Percentiles rank a stretch among this genome's conserved stretches.
Conservation (phyloP, 805 yeast species). For the Zygosaccharomyces pseudorouxii region DNA sequence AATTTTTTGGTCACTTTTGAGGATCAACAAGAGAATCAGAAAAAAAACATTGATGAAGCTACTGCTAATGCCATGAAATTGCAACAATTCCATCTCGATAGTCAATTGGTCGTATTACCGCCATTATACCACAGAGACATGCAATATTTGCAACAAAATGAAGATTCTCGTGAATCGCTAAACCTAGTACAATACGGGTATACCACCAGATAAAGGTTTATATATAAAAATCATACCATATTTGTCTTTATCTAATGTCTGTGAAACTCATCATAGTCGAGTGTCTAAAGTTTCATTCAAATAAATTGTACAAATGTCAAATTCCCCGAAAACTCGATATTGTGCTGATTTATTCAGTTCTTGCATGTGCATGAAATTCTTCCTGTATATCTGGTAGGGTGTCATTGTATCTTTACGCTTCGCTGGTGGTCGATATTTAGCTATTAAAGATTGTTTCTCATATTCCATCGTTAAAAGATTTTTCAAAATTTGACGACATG, state of each 20-base stretch:
- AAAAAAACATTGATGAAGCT: neutral
- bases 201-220: neutral
- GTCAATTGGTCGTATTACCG: neutral
- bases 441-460: constrained; percentile 18
- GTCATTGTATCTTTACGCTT: neutral
- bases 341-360: constrained; percentile 1
- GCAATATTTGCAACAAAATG: constrained; percentile 2
- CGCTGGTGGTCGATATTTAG: constrained; percentile 4
- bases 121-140: constrained; percentile 1
- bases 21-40: neutral
- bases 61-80: neutral
- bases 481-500: constrained; percentile 26
- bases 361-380: constrained; percentile 18
- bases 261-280: constrained; percentile 13
- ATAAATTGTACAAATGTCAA: constrained; percentile 24
- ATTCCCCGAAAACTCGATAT: constrained; percentile 18
- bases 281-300: constrained; percentile 29
- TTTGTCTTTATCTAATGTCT: neutral
- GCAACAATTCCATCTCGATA: constrained; percentile 1
- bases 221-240: constrained; percentile 2
- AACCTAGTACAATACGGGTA: constrained; percentile 3
- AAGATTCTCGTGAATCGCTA: neutral
- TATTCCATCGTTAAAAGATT: constrained; percentile 29
- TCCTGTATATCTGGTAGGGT: constrained; percentile 11
- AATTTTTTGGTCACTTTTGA: constrained; percentile 9